Percentiles rank a stretch among this genome's conserved stretches.
phyloP scores from a whole-genome alignment of 148 eudicot genomes.

The Silene uniflora region DNA sequence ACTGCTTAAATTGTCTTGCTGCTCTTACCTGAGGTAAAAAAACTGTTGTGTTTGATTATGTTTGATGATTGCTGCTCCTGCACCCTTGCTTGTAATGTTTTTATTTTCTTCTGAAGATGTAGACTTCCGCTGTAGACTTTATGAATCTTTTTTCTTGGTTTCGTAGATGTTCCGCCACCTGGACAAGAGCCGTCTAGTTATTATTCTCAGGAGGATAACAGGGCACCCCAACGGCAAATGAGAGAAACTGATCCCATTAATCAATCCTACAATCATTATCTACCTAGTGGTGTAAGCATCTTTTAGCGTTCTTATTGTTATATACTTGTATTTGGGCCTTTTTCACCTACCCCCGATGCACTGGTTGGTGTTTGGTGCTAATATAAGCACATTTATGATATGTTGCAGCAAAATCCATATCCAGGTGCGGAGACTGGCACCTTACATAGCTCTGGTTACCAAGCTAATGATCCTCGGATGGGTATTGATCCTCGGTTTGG shows the following conservation, averaged over 20 bases:
- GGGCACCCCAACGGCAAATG: constrained; percentile 37
- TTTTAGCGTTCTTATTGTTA: constrained; percentile 3
- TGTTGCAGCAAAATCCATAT: constrained; percentile 49
- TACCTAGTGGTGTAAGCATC: constrained; percentile 47
- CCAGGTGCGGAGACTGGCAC: constrained; percentile 54
- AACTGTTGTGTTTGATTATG: neutral
- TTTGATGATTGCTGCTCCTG: constrained; percentile 2
- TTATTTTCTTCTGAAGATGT: neutral
- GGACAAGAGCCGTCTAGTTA: constrained; percentile 56
- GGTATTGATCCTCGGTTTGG: constrained; percentile 15
- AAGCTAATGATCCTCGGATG: constrained; percentile 31
- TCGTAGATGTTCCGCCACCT: constrained; percentile 43
- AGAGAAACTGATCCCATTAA: constrained; percentile 63
- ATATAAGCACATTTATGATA: constrained; percentile 12
- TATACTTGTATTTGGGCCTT: neutral
- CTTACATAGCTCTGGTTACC: constrained; percentile 37
- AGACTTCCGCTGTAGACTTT: neutral
- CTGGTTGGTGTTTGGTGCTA: constrained; percentile 12
- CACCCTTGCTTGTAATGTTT: neutral
- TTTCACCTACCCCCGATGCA: neutral
- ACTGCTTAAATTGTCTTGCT: neutral
- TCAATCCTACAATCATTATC: constrained; percentile 67
- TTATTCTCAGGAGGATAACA: constrained; percentile 49
- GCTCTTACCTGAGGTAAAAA: neutral
- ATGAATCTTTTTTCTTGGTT: constrained; percentile 14